phyloP scores from a whole-genome alignment of 1,139 yeast genomes.

The Nakaseomyces uthaithaninus region DNA sequence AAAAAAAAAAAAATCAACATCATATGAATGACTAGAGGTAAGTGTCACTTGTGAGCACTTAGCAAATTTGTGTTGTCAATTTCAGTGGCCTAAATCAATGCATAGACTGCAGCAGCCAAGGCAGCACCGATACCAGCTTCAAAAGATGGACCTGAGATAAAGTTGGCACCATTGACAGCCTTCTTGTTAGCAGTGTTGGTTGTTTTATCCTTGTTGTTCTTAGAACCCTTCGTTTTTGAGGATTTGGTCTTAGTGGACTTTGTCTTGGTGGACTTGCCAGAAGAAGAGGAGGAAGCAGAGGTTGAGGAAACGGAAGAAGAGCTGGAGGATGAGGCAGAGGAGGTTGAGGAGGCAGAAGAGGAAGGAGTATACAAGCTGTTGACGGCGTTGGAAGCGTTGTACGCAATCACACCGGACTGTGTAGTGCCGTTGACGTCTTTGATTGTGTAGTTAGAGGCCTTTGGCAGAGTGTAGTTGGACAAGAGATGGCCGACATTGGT shows the following conservation, averaged over 20 bases:
- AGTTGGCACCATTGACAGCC: constrained; percentile 11
- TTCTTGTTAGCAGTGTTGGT: not conserved
- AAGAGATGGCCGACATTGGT: constrained; percentile 44
- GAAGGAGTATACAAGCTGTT: constrained; percentile 35
- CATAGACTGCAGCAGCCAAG: constrained; percentile 11
- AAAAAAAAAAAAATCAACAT: too few species aligned
- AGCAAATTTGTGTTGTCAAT: too few species aligned
- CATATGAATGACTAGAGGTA: too few species aligned
- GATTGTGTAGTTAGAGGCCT: constrained; percentile 38
- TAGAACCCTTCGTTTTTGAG: constrained; percentile 13
- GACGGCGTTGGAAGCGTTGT: constrained; percentile 35
- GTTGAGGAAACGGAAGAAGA: constrained; percentile 12
- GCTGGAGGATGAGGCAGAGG: constrained; percentile 14
- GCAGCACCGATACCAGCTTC: constrained; percentile 16
- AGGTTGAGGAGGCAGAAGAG: constrained; percentile 24
- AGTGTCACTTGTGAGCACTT: too few species aligned
- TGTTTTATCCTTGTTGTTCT: constrained; percentile 14
- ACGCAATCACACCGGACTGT: constrained; percentile 49
- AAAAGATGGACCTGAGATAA: constrained; percentile 8
- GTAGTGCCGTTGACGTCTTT: constrained; percentile 45
- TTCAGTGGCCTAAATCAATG: constrained; percentile 15
- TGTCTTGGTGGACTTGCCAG: constrained; percentile 6
- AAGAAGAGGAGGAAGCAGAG: constrained; percentile 4
- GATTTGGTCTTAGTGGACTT: too few species aligned
- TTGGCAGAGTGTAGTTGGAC: constrained; percentile 33